Percentiles rank a stretch among this genome's conserved stretches.
These are phyloP conservation scores for Jamesozyma gamospora DNA, from an alignment of 805 yeast genomes.

Conservation along the genomic window DNA sequence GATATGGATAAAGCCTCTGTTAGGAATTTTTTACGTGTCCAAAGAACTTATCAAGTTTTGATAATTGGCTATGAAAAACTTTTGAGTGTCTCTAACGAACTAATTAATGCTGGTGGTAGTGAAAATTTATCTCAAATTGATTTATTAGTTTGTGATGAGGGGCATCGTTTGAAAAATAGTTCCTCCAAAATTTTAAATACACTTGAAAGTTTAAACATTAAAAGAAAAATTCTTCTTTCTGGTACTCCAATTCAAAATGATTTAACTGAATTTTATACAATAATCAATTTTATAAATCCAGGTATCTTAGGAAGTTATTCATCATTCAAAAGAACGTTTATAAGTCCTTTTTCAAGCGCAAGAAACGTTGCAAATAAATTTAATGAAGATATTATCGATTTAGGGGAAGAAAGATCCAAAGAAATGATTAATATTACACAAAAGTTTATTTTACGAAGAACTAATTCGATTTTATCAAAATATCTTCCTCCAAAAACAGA, in stretches of 20 bases:
- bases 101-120: conserved; percentile 24
- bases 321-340: conserved; percentile 49
- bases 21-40: conserved; percentile 50
- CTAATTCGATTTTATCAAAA: conserved; percentile 44
- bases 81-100: conserved; percentile 41
- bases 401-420: conserved; percentile 54
- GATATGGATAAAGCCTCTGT: conserved; percentile 48
- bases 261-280: conserved; percentile 67
- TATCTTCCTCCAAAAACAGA: conserved; percentile 72
- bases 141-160: conserved; percentile 85
- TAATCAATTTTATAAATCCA: conserved; percentile 78
- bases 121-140: conserved; percentile 39
- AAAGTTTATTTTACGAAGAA: conserved; percentile 62
- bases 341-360: conserved; percentile 62
- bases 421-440: conserved; percentile 56
- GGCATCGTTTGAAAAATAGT: conserved; percentile 76
- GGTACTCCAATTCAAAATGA: conserved; percentile 96
- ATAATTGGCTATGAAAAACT: conserved; percentile 85
- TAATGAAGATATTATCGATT: conserved; percentile 37
- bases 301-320: conserved; percentile 60
- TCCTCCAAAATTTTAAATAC: conserved; percentile 62
- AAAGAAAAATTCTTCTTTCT: conserved; percentile 54
- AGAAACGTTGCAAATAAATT: conserved; percentile 54
- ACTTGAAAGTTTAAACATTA: conserved; percentile 44
- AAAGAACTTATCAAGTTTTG: conserved; percentile 66